Evolutionary conservation across 257 asterid species (phyloP), one percentile per base, ranked within the genome.

Genomic region (Scutellaria galericulata): DNA sequence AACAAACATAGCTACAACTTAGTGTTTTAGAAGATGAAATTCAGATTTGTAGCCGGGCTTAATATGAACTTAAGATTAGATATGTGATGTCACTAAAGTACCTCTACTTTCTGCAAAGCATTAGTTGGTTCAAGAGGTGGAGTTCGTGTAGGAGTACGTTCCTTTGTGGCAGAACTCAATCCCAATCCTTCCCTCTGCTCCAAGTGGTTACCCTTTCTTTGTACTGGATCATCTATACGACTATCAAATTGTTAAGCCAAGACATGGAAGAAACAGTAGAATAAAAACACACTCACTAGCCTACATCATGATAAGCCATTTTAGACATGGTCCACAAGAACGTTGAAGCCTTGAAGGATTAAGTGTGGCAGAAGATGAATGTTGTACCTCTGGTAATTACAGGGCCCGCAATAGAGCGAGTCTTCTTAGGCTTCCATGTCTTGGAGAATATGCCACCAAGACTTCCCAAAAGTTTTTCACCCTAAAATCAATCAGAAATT

Each of bases 341-440:
- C 9, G 62, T 73, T 15, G 37, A 67, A 52, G 37, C 9, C 57
- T 73, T 15, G 37, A 67, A 52, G 37, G 42, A 18, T 73, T 54
- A 62, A 53, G 58, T 18, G 13, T 50, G 60, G 70, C 41, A 42
- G 67, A 78, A 61, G 15, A 18, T 58, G 73, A 35, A 73, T 9
- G 35, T 37, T 51, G 9, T 61, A 80, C 95, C 97, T 87, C 82
- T 81, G 65, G 75, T 80, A 56, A 82, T 80, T 51, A 72, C 71
- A 47, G 99, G 98, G 54, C 99, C 99, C 10, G 65, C 76, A 65
- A 95, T 92, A 41, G 88, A 44, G 46, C 80, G 99, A 69, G 53
- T 82, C 86, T 74, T 95, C 82, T 84, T 88, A 77, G 99, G 99
- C 88, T 86, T 95, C 98, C 99, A 95, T 67, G 92, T 90, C 86